Base-by-base conservation (phyloP, 805 yeast genomes). In the Middelhovenomyces tepae region DNA sequence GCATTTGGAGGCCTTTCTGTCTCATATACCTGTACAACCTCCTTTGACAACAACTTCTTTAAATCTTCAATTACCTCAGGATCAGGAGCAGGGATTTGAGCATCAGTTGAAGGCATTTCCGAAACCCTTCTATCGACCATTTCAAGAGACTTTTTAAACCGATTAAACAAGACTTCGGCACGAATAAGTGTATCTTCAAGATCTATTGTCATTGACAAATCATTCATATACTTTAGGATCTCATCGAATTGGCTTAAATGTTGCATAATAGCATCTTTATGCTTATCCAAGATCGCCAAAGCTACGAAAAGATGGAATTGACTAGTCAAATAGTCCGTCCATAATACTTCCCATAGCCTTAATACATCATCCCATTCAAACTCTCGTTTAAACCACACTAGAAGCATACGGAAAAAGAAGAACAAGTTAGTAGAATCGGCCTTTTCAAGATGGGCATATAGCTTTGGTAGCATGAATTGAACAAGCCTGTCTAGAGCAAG, bases 371-470 rank as follows among this genome's bases (percentile, higher is more conserved):
- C 72, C 71, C 89, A 82, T 17, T 68, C 70, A 42, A 91, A 78
- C 50, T 91, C 98, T 31, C 98, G 72, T 54, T 91, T 91, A 54
- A 72, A 91, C 95, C 95, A 87, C 2, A 91, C 96, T 24, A 91
- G 63, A 10, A 91, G 60, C 97, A 91, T 89, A 39, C 97, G 65
- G 64, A 91, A 91, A 48, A 87, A 86, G 65, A 91, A 91, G 53
- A 91, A 91, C 40, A 91, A 66, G 51, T 91, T 87, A 19, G 78
- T 81, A 2, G 95, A 78, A 44, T 87, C 95, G 49, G 95, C 85
- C 51, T 78, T 75, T 34, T 75, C 87, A 42, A 91, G 63, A 55
- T 91, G 97, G 16, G 75, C 64, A 53, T 80, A 86, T 32, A 91
- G 60, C 32, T 76, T 69, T 1, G 98, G 98, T 28, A 86, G 60